phyloP scores from a whole-genome alignment of 148 eudicot species.

The Vaccinium darrowii region DNA sequence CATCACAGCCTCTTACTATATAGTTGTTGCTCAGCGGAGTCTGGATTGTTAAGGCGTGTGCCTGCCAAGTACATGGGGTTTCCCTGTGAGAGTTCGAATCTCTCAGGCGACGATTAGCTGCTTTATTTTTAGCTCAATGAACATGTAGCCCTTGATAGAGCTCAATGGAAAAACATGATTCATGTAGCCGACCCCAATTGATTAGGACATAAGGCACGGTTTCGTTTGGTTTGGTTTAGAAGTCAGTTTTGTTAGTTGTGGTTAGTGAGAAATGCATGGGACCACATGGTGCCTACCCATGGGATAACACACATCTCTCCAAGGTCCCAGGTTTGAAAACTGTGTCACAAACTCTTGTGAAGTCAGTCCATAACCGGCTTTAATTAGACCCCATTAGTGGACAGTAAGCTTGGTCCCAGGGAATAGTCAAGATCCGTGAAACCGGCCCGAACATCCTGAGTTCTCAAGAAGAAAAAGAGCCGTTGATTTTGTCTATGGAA shows the following conservation, averaged over 20 bases:
- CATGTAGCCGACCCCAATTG: no score
- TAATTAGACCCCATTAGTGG: not conserved
- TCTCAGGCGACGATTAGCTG: conserved; percentile 70
- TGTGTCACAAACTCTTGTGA: not conserved
- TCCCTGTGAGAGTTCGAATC: conserved; percentile 99
- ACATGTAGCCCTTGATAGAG: no score
- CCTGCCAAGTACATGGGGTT: conserved; percentile 99
- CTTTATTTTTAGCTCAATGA: no score
- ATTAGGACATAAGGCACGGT: no score
- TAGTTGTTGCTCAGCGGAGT: not conserved
- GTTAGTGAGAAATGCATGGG: no score
- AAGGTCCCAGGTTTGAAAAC: not conserved
- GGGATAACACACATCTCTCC: not conserved
- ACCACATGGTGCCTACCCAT: no score
- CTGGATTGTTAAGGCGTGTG: conserved; percentile 87
- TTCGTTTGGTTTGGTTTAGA: no score
- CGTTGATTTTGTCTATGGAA: not conserved
- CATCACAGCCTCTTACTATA: not conserved
- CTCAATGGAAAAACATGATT: no score
- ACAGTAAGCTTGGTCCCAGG: not conserved
- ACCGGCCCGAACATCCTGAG: not conserved
- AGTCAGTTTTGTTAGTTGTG: no score
- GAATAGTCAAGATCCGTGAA: not conserved
- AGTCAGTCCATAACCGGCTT: not conserved
- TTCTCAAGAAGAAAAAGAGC: not conserved